Evolutionary conservation across 495 filamentous ascomycete genomes (phyloP).

Genomic region (Penicillium alfredii): DNA sequence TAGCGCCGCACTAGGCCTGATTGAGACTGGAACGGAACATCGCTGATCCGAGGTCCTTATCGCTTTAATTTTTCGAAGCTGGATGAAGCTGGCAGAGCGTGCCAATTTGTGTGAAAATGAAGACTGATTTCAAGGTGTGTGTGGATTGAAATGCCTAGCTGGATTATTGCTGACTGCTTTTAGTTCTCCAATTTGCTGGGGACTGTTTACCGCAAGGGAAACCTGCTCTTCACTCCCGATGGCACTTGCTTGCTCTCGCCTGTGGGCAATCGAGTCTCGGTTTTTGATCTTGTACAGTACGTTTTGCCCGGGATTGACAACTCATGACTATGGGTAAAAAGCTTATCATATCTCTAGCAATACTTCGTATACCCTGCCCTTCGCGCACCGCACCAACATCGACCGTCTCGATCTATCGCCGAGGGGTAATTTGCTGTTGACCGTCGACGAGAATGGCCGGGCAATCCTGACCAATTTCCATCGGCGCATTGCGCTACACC

Average conservation of each 20-base stretch:
- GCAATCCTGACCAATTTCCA: conserved; percentile 86
- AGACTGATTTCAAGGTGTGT: conserved; percentile 86
- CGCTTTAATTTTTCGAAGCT: conserved; percentile 25
- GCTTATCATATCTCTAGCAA: no score
- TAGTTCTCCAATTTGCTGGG: conserved; percentile 94
- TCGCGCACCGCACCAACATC: conserved; percentile 91
- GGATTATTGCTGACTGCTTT: not conserved
- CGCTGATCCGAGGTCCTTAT: conserved; percentile 28
- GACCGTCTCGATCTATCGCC: conserved; percentile 80
- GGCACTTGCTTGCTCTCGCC: conserved; percentile 94
- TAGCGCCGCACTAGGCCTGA: conserved; percentile 15
- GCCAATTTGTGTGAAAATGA: conserved; percentile 77
- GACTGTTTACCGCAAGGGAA: conserved; percentile 95
- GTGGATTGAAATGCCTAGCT: not conserved
- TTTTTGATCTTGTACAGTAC: conserved; percentile 95
- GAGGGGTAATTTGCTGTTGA: conserved; percentile 81
- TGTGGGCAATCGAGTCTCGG: conserved; percentile 90
- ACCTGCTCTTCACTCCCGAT: conserved; percentile 94
- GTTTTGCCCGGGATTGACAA: conserved; percentile 15
- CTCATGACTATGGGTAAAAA: no score
- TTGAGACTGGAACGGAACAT: conserved; percentile 15
- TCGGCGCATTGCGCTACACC: conserved; percentile 77
- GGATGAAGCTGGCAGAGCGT: no score
- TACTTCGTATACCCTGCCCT: conserved; percentile 90
- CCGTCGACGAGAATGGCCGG: conserved; percentile 89